These are phyloP conservation scores for Picochlorum sp. DNA, from an alignment of 139 green algal species.

Conservation along the genomic window DNA sequence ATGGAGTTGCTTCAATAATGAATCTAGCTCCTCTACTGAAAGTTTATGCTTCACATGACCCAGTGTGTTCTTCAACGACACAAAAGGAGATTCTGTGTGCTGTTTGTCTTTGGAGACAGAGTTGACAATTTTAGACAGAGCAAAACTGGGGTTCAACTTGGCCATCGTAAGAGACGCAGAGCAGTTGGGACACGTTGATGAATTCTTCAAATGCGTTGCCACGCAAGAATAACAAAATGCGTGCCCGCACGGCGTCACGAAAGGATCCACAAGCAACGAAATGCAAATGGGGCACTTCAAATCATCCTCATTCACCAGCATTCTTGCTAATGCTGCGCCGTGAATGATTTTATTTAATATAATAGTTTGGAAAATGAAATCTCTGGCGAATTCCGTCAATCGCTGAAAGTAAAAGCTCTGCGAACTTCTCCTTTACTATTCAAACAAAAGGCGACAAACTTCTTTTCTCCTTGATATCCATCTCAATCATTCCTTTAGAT, in stretches of 20 bases:
- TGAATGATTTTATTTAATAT: no score
- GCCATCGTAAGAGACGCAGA: constrained; percentile 48
- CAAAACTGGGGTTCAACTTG: constrained; percentile 70
- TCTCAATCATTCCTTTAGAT: no score
- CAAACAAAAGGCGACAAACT: no score
- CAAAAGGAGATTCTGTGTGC: background rate
- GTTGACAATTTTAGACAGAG: constrained; percentile 57
- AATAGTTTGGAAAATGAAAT: no score
- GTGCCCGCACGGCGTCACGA: constrained; percentile 75
- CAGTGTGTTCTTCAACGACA: background rate
- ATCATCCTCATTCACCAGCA: constrained; percentile 24
- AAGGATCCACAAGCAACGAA: constrained; percentile 60
- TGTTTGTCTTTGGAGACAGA: background rate
- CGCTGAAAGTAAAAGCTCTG: no score
- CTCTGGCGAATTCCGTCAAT: no score
- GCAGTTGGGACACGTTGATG: constrained; percentile 62
- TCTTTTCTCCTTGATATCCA: no score
- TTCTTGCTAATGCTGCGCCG: background rate
- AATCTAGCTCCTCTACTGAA: background rate
- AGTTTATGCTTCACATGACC: background rate
- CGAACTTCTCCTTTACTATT: no score
- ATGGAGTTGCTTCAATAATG: background rate
- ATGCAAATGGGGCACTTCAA: constrained; percentile 71
- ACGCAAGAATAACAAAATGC: constrained; percentile 79
- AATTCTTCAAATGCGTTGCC: constrained; percentile 49